Evolutionary conservation across 108 stramenopile genomes (phyloP), one percentile per base, ranked within the genome.

Genomic region (Chaetoceros muelleri): DNA sequence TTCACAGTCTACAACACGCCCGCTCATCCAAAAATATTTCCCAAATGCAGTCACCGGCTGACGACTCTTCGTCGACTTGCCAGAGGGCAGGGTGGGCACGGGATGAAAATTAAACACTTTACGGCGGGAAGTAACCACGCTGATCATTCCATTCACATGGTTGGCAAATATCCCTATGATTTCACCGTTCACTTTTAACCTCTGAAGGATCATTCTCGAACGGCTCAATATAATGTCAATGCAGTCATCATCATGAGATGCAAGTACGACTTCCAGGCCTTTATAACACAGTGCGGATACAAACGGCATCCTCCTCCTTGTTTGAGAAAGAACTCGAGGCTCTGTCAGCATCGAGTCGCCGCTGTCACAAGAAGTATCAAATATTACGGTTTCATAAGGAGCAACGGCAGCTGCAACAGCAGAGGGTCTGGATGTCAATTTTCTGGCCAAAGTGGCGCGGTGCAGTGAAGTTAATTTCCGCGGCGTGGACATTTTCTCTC

Each of bases 41-140:
- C 48, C 48, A 49, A 49, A 49, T 7, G 18, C 48, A 21, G 48
- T 24, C 48, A 49, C 48, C 7, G 48, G 48, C 19, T 18, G 48
- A 7, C 22, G 19, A 49, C 7, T 23, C n/a, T n/a, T n/a, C 28
- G 26, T 31, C 17, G 29, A 16, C 48, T 21, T 44, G 3, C 25
- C 7, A 23, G 48, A 21, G 10, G 68, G 68, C n/a, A 47, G 28
- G 10, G 67, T 54, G 28, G 61, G 34, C 5, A 40, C 34, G 8
- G 34, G 34, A 40, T 40, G 34, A 40, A 40, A 40, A 40, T 40
- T 40, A 40, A 10, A 40, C 34, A 21, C 48, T 23, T 49, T n/a
- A 7, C 48, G 22, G 18, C 13, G 3, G 13, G 22, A 23, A 18
- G 22, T 24, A 18, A 21, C 48, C 13, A 21, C 48, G 18, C 48